Base-by-base conservation (phyloP, 257 asterid species). In the Penstemon barbatus region DNA sequence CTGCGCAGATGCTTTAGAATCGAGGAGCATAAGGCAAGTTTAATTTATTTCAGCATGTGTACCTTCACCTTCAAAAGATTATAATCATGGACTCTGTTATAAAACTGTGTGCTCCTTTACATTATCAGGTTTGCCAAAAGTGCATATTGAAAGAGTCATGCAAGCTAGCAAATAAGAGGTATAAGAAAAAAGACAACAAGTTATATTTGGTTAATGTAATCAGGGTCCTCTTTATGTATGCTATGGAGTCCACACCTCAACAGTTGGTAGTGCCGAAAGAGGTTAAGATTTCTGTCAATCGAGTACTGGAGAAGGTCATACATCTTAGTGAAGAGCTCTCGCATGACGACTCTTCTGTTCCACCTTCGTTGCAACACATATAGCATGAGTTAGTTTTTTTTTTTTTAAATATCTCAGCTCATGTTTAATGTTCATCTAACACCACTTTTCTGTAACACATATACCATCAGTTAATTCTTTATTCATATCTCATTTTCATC, bases 1-100 rank as follows among this genome's bases (percentile, higher is more conserved):
- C 69, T 92, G 86, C 96, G 96, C 43, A 46, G 61, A 50, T 89
- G 83, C 84, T 88, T 90, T 68, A 71, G 66, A 74, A 84, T 85
- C 54, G 87, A 87, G 60, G 98, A 92, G 70, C 78, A 74, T 19
- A 73, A 75, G 71, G 98, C 82, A 58, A 85, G 90, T 79, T 48
- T 25, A 25, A 25, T 25, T 25, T 38, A 66, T 3, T 55, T 40
- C 39, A 40, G 5, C 18, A 37, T 68, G 33, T 45, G 55, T 42
- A 19, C 44, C 33, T 40, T 53, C 39, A 52, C 42, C 39, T 43
- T 62, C 10, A 15, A 3, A 66, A 42, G 5, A 54, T 70, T 61
- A 60, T 44, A 6, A 7, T 25, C 33, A 25, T 25, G 33, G 33
- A 41, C 38, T 39, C 38, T 15, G 55, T 57, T 70, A 7, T 7